Evolutionary conservation across 306 rosid species (phyloP).

Genomic region (Hippophae tibetana): DNA sequence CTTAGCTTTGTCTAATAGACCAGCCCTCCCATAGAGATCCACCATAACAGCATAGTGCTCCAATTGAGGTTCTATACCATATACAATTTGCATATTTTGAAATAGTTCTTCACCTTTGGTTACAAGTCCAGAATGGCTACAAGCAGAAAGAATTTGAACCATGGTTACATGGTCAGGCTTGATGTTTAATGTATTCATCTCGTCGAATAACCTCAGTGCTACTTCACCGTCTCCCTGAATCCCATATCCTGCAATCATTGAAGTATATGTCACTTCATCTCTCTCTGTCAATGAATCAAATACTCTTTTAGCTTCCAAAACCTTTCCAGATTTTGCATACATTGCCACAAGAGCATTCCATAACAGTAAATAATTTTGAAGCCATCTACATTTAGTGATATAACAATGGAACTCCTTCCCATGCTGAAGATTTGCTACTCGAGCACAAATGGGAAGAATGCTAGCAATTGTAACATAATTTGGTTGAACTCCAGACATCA

Average conservation of each 20-base stretch:
- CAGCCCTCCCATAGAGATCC: conserved; percentile 87
- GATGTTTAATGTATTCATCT: conserved; percentile 47
- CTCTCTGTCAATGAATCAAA: conserved; percentile 54
- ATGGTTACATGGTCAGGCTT: conserved; percentile 73
- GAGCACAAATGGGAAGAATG: conserved; percentile 84
- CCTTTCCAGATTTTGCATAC: conserved; percentile 82
- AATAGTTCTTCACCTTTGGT: conserved; percentile 44
- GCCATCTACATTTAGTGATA: conserved; percentile 45
- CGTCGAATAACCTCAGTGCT: conserved; percentile 63
- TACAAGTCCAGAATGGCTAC: conserved; percentile 83
- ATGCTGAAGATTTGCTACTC: conserved; percentile 72
- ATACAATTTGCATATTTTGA: conserved; percentile 42
- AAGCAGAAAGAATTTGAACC: conserved; percentile 73
- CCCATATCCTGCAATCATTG: conserved; percentile 78
- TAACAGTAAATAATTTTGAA: conserved; percentile 37
- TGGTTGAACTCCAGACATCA: conserved; percentile 50
- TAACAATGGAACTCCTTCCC: conserved; percentile 88
- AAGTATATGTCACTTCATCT: conserved; percentile 79
- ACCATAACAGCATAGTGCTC: conserved; percentile 84
- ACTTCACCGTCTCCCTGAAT: conserved; percentile 66
- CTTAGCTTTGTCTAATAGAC: conserved; percentile 56
- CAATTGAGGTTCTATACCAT: conserved; percentile 40
- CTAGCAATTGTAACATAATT: conserved; percentile 71
- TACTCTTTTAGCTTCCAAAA: conserved; percentile 58
- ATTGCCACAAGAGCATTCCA: conserved; percentile 84